Evolutionary conservation across 2,329 filamentous ascomycete species (phyloP).

Genomic region (Sporothrix brunneoviolacea): DNA sequence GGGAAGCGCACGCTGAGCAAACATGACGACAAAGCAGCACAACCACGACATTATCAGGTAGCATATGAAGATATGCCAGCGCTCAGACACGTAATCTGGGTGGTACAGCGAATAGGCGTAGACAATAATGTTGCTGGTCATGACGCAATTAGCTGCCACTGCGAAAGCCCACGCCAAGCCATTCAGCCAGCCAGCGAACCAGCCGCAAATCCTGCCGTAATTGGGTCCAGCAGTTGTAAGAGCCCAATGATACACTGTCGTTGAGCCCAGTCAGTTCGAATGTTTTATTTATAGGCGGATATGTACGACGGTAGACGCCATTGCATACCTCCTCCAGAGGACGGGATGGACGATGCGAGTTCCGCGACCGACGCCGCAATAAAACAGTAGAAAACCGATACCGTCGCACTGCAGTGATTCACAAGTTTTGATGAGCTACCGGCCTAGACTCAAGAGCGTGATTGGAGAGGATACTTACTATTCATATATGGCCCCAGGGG

Average conservation of each 20-base stretch:
- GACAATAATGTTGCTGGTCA: constrained; percentile 35
- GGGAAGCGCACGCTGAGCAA: constrained; percentile 48
- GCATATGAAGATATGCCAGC: constrained; percentile 39
- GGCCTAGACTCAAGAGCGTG: too few species aligned
- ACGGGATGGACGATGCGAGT: constrained; percentile 55
- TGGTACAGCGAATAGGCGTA: constrained; percentile 40
- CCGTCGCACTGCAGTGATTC: too few species aligned
- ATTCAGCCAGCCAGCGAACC: constrained; percentile 42
- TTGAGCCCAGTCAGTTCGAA: too few species aligned
- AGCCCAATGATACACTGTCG: constrained; percentile 58
- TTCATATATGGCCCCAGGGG: constrained; percentile 10
- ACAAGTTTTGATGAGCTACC: too few species aligned
- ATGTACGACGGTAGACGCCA: too few species aligned
- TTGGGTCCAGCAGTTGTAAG: constrained; percentile 46
- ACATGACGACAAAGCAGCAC: constrained; percentile 37
- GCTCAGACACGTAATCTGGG: constrained; percentile 27
- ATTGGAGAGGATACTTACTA: constrained; percentile 30
- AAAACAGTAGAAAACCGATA: constrained; percentile 53
- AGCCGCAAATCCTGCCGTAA: constrained; percentile 44
- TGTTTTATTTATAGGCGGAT: too few species aligned
- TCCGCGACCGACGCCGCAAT: constrained; percentile 54
- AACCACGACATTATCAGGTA: constrained; percentile 36
- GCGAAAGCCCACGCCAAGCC: constrained; percentile 36
- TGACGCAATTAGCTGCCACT: constrained; percentile 33
- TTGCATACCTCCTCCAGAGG: constrained; percentile 51